A percentile compares a stretch with the other conserved stretches of the same genome.
phyloP scores from a whole-genome alignment of 2,329 filamentous ascomycete species.

The Phialophora chinensis region DNA sequence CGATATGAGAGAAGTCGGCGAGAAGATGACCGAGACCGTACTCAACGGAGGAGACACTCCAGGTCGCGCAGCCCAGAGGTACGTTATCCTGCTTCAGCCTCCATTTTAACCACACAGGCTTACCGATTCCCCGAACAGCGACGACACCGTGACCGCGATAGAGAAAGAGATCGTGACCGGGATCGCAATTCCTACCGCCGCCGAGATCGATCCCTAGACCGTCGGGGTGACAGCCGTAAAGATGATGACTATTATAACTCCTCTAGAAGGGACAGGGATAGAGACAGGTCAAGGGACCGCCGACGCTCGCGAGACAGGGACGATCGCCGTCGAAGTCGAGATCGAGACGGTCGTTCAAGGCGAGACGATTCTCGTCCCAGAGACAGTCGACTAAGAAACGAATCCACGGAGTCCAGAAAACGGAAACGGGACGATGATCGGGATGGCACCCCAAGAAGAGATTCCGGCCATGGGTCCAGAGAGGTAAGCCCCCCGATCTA shows the following conservation, averaged over 20 bases:
- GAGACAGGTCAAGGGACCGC: conserved; percentile 69
- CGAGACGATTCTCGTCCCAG: conserved; percentile 75
- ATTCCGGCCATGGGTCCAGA: conserved; percentile 56
- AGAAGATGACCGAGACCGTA: conserved; percentile 55
- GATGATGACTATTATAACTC: conserved; percentile 69
- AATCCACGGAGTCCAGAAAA: conserved; percentile 73
- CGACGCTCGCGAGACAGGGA: conserved; percentile 64
- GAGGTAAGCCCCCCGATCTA: conserved; percentile 59
- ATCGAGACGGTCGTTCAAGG: conserved; percentile 70
- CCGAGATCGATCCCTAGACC: conserved; percentile 70
- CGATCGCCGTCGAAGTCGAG: conserved; percentile 66
- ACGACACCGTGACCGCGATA: conserved; percentile 41
- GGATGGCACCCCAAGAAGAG: conserved; percentile 59
- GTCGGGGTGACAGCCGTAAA: conserved; percentile 61
- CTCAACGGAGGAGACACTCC: conserved; percentile 46
- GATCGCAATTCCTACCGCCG: conserved; percentile 68
- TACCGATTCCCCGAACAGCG: conserved; percentile 25
- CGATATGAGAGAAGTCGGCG: conserved; percentile 58
- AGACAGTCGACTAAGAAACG: conserved; percentile 68
- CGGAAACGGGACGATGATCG: conserved; percentile 70
- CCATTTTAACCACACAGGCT: conserved; percentile 11
- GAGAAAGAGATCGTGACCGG: conserved; percentile 57
- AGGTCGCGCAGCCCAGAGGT: conserved; percentile 55
- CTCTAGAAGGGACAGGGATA: conserved; percentile 65
- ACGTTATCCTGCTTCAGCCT: conserved; percentile 38